Percentiles rank a stretch among this genome's conserved stretches.
Evolutionary conservation across 164 flowering plant species (phyloP).

Genomic region (Dillenia suffruticosa): DNA sequence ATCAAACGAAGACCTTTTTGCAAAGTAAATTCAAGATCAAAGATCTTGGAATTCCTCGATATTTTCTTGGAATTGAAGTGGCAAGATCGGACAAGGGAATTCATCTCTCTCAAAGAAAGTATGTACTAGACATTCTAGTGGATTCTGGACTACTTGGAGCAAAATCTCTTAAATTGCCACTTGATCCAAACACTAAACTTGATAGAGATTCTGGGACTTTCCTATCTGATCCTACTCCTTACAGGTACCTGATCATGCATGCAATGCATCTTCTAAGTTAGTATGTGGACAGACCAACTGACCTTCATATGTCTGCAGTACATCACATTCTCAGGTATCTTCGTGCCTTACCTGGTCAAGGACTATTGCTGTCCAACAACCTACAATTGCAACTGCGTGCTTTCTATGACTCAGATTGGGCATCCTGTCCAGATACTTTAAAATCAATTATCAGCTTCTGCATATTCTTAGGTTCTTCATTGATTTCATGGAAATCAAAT

Average conservation of each 20-base stretch:
- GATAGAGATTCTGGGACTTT: not conserved
- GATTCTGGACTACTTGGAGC: not conserved
- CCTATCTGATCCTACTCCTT: not conserved
- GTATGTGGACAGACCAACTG: not conserved
- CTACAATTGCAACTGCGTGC: not conserved
- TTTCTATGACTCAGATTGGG: not conserved
- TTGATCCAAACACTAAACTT: constrained; percentile 3
- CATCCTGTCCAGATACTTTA: not conserved
- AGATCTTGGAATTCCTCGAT: too few relatives aligned
- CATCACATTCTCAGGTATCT: not conserved
- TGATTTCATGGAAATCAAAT: not conserved
- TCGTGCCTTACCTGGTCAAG: constrained; percentile 2
- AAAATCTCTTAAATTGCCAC: not conserved
- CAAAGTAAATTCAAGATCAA: too few relatives aligned
- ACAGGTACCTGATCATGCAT: not conserved
- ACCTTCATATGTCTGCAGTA: not conserved
- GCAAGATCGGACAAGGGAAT: constrained; percentile 1
- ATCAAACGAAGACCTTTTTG: not conserved
- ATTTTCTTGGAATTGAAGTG: constrained; percentile 10
- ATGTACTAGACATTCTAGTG: constrained; percentile 1
- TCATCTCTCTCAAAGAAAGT: constrained; percentile 1
- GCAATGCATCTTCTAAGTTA: not conserved
- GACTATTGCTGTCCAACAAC: not conserved
- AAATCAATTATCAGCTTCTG: not conserved
- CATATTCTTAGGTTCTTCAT: not conserved